Evolutionary conservation across 1,284 basidiomycete species (phyloP), one percentile per base, ranked within the genome.

Genomic region (Salmacisia buchloeana): DNA sequence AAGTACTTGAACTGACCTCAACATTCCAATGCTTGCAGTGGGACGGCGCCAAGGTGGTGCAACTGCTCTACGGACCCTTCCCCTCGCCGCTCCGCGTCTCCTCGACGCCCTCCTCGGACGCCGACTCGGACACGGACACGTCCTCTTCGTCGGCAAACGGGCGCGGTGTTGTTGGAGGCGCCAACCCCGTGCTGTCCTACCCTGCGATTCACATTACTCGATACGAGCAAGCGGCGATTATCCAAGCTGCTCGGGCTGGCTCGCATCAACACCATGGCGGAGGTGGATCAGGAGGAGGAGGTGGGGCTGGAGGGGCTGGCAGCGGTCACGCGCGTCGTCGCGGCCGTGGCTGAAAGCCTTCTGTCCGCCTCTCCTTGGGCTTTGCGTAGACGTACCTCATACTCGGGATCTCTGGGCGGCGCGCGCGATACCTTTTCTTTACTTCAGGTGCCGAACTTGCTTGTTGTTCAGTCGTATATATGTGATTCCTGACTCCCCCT

Each of bases 141-240:
- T 43, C 39, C 18, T 43, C 18, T 21, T 43, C 15, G 7, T 33
- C 27, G 27, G 29, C 31, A n/a, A 18, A 29, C 23, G 46, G n/a
- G 18, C 15, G 18, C 15, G 29, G 29, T 52, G 46, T n/a, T n/a
- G n/a, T n/a, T n/a, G n/a, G n/a, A n/a, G n/a, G n/a, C n/a, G n/a
- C n/a, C n/a, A n/a, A n/a, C n/a, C n/a, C n/a, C n/a, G 12, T 29
- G 49, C 9, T 29, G 29, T 31, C 21, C 21, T 56, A 62, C 27
- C 61, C 64, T 1, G 59, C 63, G 13, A 59, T 68, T 31, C 66
- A 68, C 33, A 27, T 68, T 21, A 68, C 66, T 12, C 66, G 64
- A 45, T 68, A 68, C 34, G 66, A 68, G 57, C 66, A 65, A n/a
- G 66, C 66, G 10, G 66, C 66, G 18, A 43, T 54, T 31, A 31